Percentiles rank a stretch among this genome's conserved stretches.
Evolutionary conservation across 116 monocot genomes (phyloP).

Genomic region (Trichopus zeylanicus): DNA sequence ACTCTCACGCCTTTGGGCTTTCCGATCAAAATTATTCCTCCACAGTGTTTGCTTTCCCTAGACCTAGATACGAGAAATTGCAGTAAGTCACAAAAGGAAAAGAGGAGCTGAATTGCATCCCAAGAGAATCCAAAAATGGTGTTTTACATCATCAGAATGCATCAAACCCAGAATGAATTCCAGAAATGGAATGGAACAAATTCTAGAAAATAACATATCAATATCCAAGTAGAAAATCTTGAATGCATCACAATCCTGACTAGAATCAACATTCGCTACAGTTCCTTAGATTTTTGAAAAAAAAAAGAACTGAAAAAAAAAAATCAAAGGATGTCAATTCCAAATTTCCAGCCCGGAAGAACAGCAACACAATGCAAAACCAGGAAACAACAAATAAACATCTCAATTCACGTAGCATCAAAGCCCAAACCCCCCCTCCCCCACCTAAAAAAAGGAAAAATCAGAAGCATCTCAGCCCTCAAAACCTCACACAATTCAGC

Average conservation of each 20-base stretch:
- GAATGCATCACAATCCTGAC: background rate
- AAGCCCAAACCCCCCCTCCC: background rate
- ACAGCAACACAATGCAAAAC: background rate
- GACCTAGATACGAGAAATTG: background rate
- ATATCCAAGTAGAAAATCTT: background rate
- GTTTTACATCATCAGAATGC: too few species aligned
- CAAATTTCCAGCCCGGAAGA: background rate
- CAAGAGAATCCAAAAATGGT: too few species aligned
- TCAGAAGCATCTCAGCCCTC: constrained; percentile 5
- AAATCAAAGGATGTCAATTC: background rate
- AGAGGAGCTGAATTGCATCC: too few species aligned
- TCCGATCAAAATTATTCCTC: background rate
- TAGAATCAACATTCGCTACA: background rate
- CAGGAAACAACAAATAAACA: background rate
- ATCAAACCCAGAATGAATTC: too few species aligned
- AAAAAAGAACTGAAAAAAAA: background rate
- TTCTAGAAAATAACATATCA: background rate
- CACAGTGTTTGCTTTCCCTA: background rate
- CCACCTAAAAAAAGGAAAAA: background rate
- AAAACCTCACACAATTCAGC: constrained; percentile 7
- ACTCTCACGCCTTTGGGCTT: background rate
- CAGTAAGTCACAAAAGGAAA: background rate
- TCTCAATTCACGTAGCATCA: background rate
- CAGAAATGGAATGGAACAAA: too few species aligned
- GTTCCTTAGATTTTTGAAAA: background rate